Conservation (phyloP, 1,284 basidiomycete genomes). For the Ganoderma leucocontextum region DNA sequence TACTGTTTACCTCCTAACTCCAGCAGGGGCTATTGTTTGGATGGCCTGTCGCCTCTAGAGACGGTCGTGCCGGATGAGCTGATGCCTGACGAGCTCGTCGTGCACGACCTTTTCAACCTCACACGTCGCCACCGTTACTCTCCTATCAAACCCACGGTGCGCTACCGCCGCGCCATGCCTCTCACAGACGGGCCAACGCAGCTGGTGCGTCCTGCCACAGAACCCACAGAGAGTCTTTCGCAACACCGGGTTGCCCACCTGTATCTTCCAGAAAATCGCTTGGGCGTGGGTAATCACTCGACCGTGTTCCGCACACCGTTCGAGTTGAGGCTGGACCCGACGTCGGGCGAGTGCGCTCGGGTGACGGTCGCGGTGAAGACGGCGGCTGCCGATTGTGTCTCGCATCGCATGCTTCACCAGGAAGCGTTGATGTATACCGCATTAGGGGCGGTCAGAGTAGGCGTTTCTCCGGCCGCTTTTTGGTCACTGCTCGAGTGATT, state of each 20-base stretch:
- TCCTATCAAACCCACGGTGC: conserved; percentile 20
- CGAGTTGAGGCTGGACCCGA: conserved; percentile 35
- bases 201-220: too few species aligned
- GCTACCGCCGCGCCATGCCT: conserved; percentile 28
- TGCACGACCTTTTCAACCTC: conserved; percentile 34
- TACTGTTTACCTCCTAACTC: too few species aligned
- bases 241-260: conserved; percentile 32
- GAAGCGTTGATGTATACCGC: conserved; percentile 54
- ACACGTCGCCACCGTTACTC: conserved; percentile 9
- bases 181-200: neutral
- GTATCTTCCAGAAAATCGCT: conserved; percentile 35
- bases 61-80: conserved; percentile 39
- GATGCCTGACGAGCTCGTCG: conserved; percentile 43
- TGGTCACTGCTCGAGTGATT: too few species aligned
- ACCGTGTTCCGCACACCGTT: conserved; percentile 41
- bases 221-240: neutral
- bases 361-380: conserved; percentile 46
- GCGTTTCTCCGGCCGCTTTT: too few species aligned
- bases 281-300: conserved; percentile 46
- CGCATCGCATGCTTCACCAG: conserved; percentile 38
- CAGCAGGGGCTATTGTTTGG: too few species aligned
- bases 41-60: conserved; percentile 29
- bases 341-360: conserved; percentile 32
- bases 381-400: conserved; percentile 23
- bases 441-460: too few species aligned